A percentile compares a stretch with the other conserved stretches of the same genome.
Evolutionary conservation across 164 flowering plant species (phyloP).

Genomic region (Sextonia rubra): DNA sequence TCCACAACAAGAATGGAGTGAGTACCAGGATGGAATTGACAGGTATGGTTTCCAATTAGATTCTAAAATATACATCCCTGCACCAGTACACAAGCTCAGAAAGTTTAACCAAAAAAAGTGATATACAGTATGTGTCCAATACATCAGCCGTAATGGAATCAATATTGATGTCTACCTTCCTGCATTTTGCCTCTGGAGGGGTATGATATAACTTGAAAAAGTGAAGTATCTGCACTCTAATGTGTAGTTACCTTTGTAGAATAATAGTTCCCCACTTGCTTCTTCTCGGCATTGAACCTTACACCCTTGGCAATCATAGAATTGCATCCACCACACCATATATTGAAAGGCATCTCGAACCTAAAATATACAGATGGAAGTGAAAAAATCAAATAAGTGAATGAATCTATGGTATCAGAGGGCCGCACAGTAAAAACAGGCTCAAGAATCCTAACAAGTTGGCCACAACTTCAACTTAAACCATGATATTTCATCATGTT

Average conservation of each 20-base stretch:
- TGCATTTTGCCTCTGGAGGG: not conserved
- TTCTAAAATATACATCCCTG: not conserved
- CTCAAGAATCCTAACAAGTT: not conserved
- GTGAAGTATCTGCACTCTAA: not conserved
- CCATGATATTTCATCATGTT: not conserved
- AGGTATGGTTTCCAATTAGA: not conserved
- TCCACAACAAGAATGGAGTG: too few relatives aligned
- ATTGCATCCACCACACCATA: constrained; percentile 99
- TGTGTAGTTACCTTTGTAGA: constrained; percentile 76
- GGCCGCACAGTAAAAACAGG: not conserved
- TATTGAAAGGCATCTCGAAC: constrained; percentile 96
- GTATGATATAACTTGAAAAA: too few relatives aligned
- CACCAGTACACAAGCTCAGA: not conserved
- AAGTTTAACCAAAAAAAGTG: too few relatives aligned
- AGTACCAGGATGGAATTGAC: too few relatives aligned
- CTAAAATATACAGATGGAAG: constrained; percentile 27
- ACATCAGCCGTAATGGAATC: not conserved
- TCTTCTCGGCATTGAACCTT: constrained; percentile 95
- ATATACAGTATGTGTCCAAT: not conserved
- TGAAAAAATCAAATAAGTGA: not conserved
- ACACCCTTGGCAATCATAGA: constrained; percentile 99
- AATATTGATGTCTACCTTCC: not conserved
- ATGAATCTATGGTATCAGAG: not conserved
- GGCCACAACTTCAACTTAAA: not conserved
- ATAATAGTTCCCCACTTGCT: constrained; percentile 98